Evolutionary conservation across 2,329 filamentous ascomycete genomes (phyloP).

Genomic region (Pseudogymnoascus sp.): DNA sequence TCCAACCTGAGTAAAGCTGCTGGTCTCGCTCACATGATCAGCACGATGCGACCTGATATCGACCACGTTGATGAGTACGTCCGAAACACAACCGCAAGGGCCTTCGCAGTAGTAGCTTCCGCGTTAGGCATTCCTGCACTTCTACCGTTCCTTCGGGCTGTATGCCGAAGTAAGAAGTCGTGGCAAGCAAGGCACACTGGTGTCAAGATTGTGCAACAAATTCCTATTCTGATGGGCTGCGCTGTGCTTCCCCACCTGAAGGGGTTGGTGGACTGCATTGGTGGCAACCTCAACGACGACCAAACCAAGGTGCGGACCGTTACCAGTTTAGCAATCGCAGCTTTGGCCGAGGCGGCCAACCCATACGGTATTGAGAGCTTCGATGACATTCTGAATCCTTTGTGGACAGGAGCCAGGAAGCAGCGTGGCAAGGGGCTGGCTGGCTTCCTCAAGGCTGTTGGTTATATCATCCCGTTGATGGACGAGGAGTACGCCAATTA

Average conservation of each 20-base stretch:
- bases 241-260: slow-evolving; percentile 93
- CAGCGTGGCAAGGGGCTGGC: slow-evolving; percentile 94
- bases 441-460: slow-evolving; percentile 93
- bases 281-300: slow-evolving; percentile 90
- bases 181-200: slow-evolving; percentile 97
- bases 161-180: slow-evolving; percentile 96
- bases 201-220: slow-evolving; percentile 98
- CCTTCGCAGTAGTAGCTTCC: slow-evolving; percentile 94
- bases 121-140: slow-evolving; percentile 92
- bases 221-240: slow-evolving; percentile 97
- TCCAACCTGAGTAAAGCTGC: slow-evolving; percentile 96
- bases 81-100: slow-evolving; percentile 91
- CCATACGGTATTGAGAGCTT: slow-evolving; percentile 99
- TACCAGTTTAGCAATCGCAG: slow-evolving; percentile 88
- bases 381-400: slow-evolving; percentile 90
- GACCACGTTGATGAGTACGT: slow-evolving; percentile 98
- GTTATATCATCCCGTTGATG: slow-evolving; percentile 97
- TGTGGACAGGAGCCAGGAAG: slow-evolving; percentile 94
- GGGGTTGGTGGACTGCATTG: slow-evolving; percentile 92
- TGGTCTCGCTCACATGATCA: slow-evolving; percentile 97
- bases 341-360: slow-evolving; percentile 89
- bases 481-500: slow-evolving; percentile 99
- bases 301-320: slow-evolving; percentile 97
- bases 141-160: slow-evolving; percentile 87
- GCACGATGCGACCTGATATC: slow-evolving; percentile 97